Evolutionary conservation across 1,139 yeast species (phyloP), one percentile per base, ranked within the genome.

Genomic region (Kodamaea fungicola): DNA sequence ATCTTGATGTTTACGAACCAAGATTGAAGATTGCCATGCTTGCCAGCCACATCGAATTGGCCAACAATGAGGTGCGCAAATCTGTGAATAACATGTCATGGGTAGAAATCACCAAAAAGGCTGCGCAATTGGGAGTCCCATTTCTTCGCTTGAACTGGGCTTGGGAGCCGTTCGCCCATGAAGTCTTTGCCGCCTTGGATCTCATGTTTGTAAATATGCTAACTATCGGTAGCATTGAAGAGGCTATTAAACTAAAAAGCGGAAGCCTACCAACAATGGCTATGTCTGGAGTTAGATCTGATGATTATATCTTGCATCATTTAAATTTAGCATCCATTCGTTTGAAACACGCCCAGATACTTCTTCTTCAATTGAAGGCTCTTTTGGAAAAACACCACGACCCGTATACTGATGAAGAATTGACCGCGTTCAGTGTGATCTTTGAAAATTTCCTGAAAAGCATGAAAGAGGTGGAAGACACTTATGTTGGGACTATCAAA

Each of bases 131-230:
- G 19, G 19, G 19, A 4, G 19, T 16, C 19, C 19, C 19, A 3
- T 16, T 16, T 16, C 19, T 16, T 16, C 19, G 19, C 3, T 16
- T 62, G 30, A 68, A 69, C n/a, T 71, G 69, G 39, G 76, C 78
- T 2, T 78, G 86, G 85, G 77, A 74, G 44, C 89, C 90, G 2
- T 85, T 83, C 50, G 65, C 81, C 25, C 88, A 83, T 44, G 95
- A 86, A 54, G 74, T 81, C 44, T 82, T 86, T 59, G 79, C 79
- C 42, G 83, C 86, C 2, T 69, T 88, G 62, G 92, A 85, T 48
- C 54, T 85, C 42, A 72, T 80, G 43, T 76, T 83, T 7, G 87
- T 89, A 2, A 68, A 80, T 28, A 80, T 86, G 46, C 59, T 84
- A 12, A 71, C 84, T 2, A 69, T 80, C 6, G 88, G 89, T 7